Percentiles rank a stretch among this genome's conserved stretches.
Conservation (phyloP, 176 grass and related monocot genomes). For the Elymus sibiricus region DNA sequence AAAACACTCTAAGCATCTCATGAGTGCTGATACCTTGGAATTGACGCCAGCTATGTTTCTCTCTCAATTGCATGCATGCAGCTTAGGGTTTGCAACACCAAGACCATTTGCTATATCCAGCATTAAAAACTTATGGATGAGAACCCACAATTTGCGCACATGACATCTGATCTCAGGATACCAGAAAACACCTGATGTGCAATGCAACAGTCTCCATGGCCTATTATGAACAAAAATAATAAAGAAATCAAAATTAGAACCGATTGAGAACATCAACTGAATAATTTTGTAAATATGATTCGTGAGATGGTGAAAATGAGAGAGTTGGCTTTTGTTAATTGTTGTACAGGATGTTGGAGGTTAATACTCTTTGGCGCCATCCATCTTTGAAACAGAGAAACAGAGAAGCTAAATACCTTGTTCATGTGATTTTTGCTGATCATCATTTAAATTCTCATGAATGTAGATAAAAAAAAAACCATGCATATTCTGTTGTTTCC, state of each 20-base stretch:
- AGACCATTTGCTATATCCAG: constrained; percentile 32
- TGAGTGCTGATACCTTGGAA: constrained; percentile 59
- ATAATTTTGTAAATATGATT: not conserved
- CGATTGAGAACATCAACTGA: not conserved
- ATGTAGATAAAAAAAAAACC: no score
- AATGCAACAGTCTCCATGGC: constrained; percentile 91
- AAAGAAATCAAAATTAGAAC: constrained; percentile 14
- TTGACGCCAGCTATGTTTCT: constrained; percentile 31
- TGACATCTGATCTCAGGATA: constrained; percentile 92
- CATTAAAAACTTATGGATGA: constrained; percentile 92
- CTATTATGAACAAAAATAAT: constrained; percentile 27
- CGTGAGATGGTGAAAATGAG: not conserved
- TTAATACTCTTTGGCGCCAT: no score
- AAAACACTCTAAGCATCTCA: constrained; percentile 90
- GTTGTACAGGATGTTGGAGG: no score
- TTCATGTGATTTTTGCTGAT: constrained; percentile 52
- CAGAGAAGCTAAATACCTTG: constrained; percentile 47
- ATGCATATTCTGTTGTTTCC: constrained; percentile 88
- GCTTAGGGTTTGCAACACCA: constrained; percentile 36
- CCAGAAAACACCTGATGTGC: constrained; percentile 91
- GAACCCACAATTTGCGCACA: constrained; percentile 81
- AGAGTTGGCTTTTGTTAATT: not conserved
- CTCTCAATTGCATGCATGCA: constrained; percentile 49
- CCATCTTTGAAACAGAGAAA: constrained; percentile 31
- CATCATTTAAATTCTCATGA: constrained; percentile 87